A percentile compares a stretch with the other conserved stretches of the same genome.
Conservation (phyloP, 2,329 filamentous ascomycete genomes). For the Penicillium brevicompactum region DNA sequence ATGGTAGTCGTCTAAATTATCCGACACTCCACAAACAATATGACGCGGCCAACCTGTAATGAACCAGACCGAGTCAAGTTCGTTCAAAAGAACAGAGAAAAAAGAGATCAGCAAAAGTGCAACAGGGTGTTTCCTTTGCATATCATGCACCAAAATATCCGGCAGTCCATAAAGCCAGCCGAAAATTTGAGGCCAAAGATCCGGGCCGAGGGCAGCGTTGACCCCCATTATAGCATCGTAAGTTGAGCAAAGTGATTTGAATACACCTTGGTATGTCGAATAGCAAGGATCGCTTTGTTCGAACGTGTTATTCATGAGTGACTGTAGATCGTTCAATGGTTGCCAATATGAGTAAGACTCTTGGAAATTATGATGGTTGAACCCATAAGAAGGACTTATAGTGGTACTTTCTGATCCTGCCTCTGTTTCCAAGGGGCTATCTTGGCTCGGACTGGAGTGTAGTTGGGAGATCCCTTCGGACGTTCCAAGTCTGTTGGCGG, state of each 20-base stretch:
- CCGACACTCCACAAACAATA: conserved; percentile 8
- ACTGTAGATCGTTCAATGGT: background rate
- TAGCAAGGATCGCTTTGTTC: background rate
- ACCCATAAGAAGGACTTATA: background rate
- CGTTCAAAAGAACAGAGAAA: conserved; percentile 10
- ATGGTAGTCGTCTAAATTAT: background rate
- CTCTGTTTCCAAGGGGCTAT: background rate
- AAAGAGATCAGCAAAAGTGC: conserved; percentile 11
- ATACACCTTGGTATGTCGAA: background rate
- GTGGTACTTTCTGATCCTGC: background rate
- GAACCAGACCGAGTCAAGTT: conserved; percentile 14
- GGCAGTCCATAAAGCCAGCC: conserved; percentile 1
- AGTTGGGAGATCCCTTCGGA: background rate
- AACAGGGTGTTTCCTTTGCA: conserved; percentile 1
- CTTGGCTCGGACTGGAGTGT: background rate
- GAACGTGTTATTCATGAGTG: background rate
- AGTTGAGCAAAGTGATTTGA: background rate
- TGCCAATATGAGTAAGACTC: background rate
- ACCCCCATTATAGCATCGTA: background rate
- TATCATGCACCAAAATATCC: conserved; percentile 3
- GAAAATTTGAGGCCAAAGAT: background rate
- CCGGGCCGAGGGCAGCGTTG: background rate
- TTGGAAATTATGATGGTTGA: background rate
- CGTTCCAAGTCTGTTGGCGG: background rate
- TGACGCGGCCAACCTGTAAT: conserved; percentile 15